phyloP scores from a whole-genome alignment of 345 rosid genomes.

The Clausena lansium region DNA sequence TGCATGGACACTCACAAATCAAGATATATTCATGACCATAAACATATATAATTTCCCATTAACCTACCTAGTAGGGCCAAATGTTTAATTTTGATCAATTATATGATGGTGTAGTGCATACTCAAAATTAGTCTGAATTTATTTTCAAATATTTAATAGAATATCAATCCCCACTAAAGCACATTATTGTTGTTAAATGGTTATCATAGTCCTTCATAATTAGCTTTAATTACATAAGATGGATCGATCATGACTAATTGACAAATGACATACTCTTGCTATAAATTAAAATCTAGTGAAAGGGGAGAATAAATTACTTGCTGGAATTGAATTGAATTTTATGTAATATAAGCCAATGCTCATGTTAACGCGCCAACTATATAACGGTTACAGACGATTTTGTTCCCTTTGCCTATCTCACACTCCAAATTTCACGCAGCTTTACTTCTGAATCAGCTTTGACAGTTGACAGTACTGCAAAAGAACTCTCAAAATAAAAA shows the following conservation, averaged over 20 bases:
- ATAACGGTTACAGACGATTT: background rate
- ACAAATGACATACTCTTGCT: too few species aligned
- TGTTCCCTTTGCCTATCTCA: background rate
- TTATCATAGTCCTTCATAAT: too few species aligned
- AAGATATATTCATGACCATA: background rate
- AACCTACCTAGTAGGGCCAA: background rate
- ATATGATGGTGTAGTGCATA: too few species aligned
- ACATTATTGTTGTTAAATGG: too few species aligned
- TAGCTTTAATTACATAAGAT: too few species aligned
- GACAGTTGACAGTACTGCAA: constrained; percentile 7
- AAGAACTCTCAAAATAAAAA: constrained; percentile 7
- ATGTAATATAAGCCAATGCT: background rate
- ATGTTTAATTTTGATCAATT: background rate
- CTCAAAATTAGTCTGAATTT: too few species aligned
- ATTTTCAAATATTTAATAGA: too few species aligned
- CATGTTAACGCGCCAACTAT: background rate
- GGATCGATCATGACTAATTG: too few species aligned
- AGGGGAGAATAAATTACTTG: background rate
- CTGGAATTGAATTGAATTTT: background rate
- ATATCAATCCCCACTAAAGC: too few species aligned
- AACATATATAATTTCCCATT: constrained; percentile 2
- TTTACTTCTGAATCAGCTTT: constrained; percentile 3
- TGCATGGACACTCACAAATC: background rate
- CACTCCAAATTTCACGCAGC: background rate
- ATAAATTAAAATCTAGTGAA: background rate